phyloP scores from a whole-genome alignment of 306 rosid species.

The Vicia faba region DNA sequence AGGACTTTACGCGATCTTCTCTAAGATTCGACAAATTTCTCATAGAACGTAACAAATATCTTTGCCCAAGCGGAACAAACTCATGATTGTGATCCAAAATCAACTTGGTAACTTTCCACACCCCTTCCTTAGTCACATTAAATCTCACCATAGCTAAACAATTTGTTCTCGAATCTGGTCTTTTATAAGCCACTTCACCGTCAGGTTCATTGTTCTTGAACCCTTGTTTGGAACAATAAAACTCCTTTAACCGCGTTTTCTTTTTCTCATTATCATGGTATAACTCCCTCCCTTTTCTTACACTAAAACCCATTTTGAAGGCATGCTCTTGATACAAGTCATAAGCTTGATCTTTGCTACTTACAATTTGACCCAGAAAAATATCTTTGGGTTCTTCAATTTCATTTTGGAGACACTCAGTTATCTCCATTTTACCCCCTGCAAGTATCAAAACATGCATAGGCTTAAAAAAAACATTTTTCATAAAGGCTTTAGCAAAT shows the following conservation, averaged over 20 bases:
- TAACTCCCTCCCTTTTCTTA: neutral
- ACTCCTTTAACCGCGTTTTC: neutral
- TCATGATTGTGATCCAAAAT: neutral
- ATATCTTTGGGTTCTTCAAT: neutral
- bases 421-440: neutral
- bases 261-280: neutral
- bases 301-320: neutral
- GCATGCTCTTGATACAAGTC: neutral
- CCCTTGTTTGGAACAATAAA: neutral
- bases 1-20: neutral
- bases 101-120: no score
- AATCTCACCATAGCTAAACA: neutral
- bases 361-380: neutral
- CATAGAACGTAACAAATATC: conserved; percentile 1
- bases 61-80: neutral
- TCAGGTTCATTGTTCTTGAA: neutral
- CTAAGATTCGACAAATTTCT: neutral
- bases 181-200: neutral
- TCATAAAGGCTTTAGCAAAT: no score
- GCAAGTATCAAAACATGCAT: no score
- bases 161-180: neutral
- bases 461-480: no score
- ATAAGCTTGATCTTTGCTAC: neutral
- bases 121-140: conserved; percentile 4
- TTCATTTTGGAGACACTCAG: neutral